phyloP scores from a whole-genome alignment of 2,329 filamentous ascomycete species.

The Lasiodiplodia hormozganensis region DNA sequence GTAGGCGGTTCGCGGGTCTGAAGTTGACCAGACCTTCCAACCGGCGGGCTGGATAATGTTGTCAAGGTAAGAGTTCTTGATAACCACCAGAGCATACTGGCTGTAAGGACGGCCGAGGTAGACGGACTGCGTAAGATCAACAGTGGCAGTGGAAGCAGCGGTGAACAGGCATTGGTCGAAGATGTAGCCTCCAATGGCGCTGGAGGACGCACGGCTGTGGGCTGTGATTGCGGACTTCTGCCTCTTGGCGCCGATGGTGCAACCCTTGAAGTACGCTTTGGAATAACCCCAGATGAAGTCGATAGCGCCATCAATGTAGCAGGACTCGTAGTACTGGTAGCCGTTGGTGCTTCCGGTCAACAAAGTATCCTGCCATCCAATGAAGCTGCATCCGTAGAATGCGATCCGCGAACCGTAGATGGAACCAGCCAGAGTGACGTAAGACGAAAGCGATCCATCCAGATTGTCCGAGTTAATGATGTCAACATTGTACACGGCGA shows the following conservation, averaged over 20 bases:
- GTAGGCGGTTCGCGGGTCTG: constrained; percentile 41
- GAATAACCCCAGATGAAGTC: constrained; percentile 64
- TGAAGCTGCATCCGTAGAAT: constrained; percentile 61
- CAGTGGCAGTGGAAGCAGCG: constrained; percentile 41
- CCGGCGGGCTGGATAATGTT: constrained; percentile 64
- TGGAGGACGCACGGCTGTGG: constrained; percentile 34
- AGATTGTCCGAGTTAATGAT: constrained; percentile 59
- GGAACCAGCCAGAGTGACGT: constrained; percentile 1
- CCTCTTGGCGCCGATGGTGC: constrained; percentile 33
- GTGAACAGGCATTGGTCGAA: constrained; percentile 58
- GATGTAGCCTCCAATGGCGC: constrained; percentile 54
- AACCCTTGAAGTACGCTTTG: constrained; percentile 53
- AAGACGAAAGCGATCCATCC: constrained; percentile 50
- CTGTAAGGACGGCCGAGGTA: constrained; percentile 60
- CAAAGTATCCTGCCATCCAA: constrained; percentile 62
- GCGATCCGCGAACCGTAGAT: constrained; percentile 12
- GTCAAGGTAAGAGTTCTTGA: constrained; percentile 58
- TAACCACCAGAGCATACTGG: constrained; percentile 54
- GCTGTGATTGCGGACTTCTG: constrained; percentile 35
- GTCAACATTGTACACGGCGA: constrained; percentile 67
- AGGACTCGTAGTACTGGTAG: constrained; percentile 60
- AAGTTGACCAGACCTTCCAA: constrained; percentile 52
- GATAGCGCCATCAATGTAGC: constrained; percentile 62
- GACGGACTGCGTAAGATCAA: constrained; percentile 44
- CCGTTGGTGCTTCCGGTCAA: constrained; percentile 47